Conservation (phyloP, 1,139 yeast genomes). For the Blastobotrys raffinosifermentans region DNA sequence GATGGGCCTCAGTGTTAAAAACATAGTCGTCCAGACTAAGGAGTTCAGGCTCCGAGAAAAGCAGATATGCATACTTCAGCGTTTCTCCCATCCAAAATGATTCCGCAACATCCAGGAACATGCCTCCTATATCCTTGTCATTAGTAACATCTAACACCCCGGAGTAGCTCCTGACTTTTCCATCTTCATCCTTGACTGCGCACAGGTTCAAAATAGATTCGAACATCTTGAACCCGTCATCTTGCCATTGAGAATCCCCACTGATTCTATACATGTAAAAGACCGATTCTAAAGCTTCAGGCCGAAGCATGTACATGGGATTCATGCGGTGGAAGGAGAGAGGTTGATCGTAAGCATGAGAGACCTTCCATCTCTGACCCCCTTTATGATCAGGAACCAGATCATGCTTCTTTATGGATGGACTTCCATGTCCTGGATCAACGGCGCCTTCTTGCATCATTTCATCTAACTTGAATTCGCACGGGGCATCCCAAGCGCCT, state of each 20-base stretch:
- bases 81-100: slow-evolving; percentile 81
- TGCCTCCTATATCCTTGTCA: slow-evolving; percentile 14
- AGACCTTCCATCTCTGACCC: slow-evolving; percentile 28
- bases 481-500: slow-evolving; percentile 8
- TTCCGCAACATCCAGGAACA: slow-evolving; percentile 45
- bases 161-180: slow-evolving; percentile 38
- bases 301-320: slow-evolving; percentile 55
- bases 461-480: slow-evolving; percentile 3
- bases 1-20: slow-evolving; percentile 78
- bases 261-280: slow-evolving; percentile 70
- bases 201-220: slow-evolving; percentile 39
- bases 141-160: slow-evolving; percentile 51
- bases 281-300: slow-evolving; percentile 72
- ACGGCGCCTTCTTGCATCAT: not conserved
- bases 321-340: slow-evolving; percentile 34
- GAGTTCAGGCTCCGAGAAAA: slow-evolving; percentile 56
- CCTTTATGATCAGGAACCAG: slow-evolving; percentile 30
- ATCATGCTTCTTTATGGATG: slow-evolving; percentile 21
- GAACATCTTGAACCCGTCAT: slow-evolving; percentile 64
- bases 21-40: slow-evolving; percentile 65
- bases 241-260: slow-evolving; percentile 65
- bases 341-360: slow-evolving; percentile 32
- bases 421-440: not conserved
- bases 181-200: slow-evolving; percentile 23
- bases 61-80: slow-evolving; percentile 62